Conservation (phyloP, 1,139 yeast genomes). For the Insectozyma bohioensis region DNA sequence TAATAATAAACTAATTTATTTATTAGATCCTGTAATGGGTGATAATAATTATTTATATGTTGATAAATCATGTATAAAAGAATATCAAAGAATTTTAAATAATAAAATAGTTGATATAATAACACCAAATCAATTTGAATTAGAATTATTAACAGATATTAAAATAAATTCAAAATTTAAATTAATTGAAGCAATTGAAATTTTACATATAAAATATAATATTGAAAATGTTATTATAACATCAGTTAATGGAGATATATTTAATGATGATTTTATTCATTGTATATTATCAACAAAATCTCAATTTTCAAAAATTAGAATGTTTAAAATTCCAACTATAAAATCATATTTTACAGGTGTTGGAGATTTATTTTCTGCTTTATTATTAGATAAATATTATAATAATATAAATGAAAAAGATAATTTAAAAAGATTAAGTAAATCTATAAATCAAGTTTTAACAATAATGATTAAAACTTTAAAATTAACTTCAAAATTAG, state of each 20-base stretch:
- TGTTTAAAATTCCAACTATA: conserved; percentile 53
- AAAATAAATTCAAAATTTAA: conserved; percentile 40
- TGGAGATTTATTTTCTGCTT: conserved; percentile 86
- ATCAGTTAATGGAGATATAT: conserved; percentile 14
- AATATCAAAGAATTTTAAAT: conserved; percentile 57
- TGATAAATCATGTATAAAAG: conserved; percentile 62
- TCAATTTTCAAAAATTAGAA: conserved; percentile 14
- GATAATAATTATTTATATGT: conserved; percentile 87
- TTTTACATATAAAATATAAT: conserved; percentile 49
- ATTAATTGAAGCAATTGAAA: conserved; percentile 46
- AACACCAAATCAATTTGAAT: conserved; percentile 92
- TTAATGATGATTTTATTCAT: conserved; percentile 29
- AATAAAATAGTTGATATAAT: conserved; percentile 59
- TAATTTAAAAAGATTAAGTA: conserved; percentile 18
- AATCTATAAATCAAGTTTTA: conserved; percentile 49
- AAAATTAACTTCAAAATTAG: conserved; percentile 35
- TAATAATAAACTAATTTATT: conserved; percentile 42
- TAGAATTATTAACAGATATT: conserved; percentile 65
- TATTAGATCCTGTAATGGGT: conserved; percentile 93
- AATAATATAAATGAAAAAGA: conserved; percentile 7
- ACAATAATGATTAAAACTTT: conserved; percentile 51
- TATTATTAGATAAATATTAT: conserved; percentile 61
- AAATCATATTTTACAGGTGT: conserved; percentile 86
- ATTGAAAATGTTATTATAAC: conserved; percentile 72
- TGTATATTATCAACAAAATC: conserved; percentile 53